These are phyloP conservation scores for Lobosporangium transversale DNA, from an alignment of 192 early-diverging fungal species.

Conservation along the genomic window DNA sequence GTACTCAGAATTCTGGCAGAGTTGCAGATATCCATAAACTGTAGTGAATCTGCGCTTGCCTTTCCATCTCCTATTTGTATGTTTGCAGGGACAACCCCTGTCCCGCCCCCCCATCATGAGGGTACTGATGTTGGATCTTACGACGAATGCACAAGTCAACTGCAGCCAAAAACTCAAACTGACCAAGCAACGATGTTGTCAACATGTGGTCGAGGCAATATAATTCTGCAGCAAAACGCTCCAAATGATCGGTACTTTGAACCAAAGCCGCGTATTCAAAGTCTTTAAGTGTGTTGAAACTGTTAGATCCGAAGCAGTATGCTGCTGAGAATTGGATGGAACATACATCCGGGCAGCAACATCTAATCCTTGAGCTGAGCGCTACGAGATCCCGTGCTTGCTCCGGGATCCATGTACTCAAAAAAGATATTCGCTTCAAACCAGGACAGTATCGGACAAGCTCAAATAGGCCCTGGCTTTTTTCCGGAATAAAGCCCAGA, in stretches of 20 bases:
- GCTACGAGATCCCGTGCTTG: constrained; percentile 16
- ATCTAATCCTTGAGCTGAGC: constrained; percentile 8
- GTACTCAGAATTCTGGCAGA: constrained; percentile 22
- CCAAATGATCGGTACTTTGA: constrained; percentile 13
- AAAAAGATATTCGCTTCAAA: constrained; percentile 24
- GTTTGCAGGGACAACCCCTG: neutral
- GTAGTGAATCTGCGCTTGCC: neutral
- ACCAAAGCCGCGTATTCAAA: constrained; percentile 24
- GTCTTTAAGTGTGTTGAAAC: constrained; percentile 27
- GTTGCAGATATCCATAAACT: constrained; percentile 13
- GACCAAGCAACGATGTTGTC: constrained; percentile 26
- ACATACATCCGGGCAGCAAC: constrained; percentile 18
- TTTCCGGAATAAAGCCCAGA: constrained; percentile 18
- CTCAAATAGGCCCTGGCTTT: constrained; percentile 21
- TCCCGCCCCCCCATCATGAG: constrained; percentile 19
- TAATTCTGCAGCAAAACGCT: constrained; percentile 18
- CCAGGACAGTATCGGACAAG: constrained; percentile 18
- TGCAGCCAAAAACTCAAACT: constrained; percentile 13
- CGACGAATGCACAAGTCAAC: constrained; percentile 29
- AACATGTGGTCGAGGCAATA: constrained; percentile 12
- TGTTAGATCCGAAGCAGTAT: constrained; percentile 18
- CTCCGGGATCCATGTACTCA: constrained; percentile 30
- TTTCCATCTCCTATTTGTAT: neutral
- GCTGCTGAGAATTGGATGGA: constrained; percentile 25
- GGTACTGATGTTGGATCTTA: constrained; percentile 1